Percentiles rank a stretch among this genome's conserved stretches.
phyloP scores from a whole-genome alignment of 345 rosid genomes.

The Anacardium occidentale region DNA sequence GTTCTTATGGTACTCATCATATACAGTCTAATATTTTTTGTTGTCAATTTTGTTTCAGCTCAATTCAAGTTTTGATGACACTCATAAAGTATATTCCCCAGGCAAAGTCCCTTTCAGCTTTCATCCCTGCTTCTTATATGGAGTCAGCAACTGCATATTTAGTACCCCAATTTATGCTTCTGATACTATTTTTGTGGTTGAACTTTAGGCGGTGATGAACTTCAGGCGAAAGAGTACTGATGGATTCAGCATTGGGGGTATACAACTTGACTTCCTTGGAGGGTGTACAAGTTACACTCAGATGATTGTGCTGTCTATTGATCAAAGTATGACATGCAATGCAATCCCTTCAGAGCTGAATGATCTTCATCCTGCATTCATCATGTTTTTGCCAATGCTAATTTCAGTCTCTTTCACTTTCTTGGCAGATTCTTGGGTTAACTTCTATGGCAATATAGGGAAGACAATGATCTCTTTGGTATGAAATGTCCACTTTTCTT shows the following conservation, averaged over 20 bases:
- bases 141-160: neutral
- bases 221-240: constrained; percentile 80
- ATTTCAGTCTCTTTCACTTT: constrained; percentile 6
- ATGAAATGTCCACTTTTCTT: constrained; percentile 18
- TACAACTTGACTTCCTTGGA: constrained; percentile 80
- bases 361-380: constrained; percentile 5
- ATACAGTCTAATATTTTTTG: neutral
- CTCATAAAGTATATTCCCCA: constrained; percentile 83
- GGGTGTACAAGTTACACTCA: constrained; percentile 69
- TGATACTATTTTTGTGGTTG: no score
- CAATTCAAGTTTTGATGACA: constrained; percentile 85
- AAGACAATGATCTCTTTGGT: constrained; percentile 83
- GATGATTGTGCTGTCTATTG: constrained; percentile 77
- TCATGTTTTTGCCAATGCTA: constrained; percentile 10
- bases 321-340: constrained; percentile 87
- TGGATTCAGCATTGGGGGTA: constrained; percentile 88
- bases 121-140: no score
- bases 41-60: constrained; percentile 46
- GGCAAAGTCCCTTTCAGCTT: constrained; percentile 39
- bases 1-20: neutral
- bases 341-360: constrained; percentile 12
- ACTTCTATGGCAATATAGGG: constrained; percentile 93
- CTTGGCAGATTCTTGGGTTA: constrained; percentile 84
- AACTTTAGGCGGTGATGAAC: constrained; percentile 72
- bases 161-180: neutral